phyloP scores from a whole-genome alignment of 2,329 filamentous ascomycete genomes.

The Aspergillus texensis region DNA sequence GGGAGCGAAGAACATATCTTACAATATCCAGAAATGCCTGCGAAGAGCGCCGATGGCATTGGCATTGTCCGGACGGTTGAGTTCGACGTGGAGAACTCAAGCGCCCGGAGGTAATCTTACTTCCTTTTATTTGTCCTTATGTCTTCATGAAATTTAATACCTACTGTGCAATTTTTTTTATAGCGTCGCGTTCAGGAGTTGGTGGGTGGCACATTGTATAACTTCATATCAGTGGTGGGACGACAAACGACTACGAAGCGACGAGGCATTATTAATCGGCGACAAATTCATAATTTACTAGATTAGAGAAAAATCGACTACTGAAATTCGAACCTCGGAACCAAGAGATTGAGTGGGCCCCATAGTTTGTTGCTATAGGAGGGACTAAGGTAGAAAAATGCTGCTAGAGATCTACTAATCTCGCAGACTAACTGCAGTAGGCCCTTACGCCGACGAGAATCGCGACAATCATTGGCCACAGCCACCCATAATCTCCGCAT shows the following conservation, averaged over 20 bases:
- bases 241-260: not conserved
- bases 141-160: not conserved
- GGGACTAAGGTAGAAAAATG: not conserved
- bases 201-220: not conserved
- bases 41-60: conserved; percentile 3
- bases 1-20: conserved; percentile 31
- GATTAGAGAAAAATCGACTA: not conserved
- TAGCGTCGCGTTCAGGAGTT: not conserved
- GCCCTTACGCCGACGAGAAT: not conserved
- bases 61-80: conserved; percentile 31
- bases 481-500: not conserved
- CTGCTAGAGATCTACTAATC: not conserved
- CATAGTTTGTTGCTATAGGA: not conserved
- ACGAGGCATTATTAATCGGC: not conserved
- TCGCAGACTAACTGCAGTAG: not conserved
- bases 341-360: not conserved
- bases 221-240: not conserved
- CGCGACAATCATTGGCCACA: not conserved
- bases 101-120: not conserved
- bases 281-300: not conserved
- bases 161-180: not conserved
- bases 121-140: not conserved
- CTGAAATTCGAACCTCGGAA: not conserved
- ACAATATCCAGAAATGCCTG: not conserved
- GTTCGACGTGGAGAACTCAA: conserved; percentile 29